These are phyloP conservation scores for Arxiozyma heterogenica DNA, from an alignment of 1,139 yeast species.

Conservation along the genomic window DNA sequence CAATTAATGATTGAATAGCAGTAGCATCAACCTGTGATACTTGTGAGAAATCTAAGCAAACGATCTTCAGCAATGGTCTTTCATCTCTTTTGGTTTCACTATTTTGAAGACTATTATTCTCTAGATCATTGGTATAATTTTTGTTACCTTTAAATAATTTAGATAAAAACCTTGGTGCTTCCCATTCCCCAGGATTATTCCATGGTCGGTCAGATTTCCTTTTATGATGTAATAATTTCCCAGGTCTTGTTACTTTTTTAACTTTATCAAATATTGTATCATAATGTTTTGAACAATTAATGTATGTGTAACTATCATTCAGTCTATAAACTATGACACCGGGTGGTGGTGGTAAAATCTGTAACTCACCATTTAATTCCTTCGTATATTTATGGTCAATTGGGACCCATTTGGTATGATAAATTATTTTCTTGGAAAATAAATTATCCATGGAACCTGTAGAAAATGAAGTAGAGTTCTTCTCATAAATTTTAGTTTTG, in stretches of 20 bases:
- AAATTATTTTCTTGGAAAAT: slow-evolving; percentile 27
- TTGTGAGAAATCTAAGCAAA: slow-evolving; percentile 74
- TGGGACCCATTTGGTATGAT: slow-evolving; percentile 78
- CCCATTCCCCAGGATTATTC: slow-evolving; percentile 69
- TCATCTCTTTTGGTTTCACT: slow-evolving; percentile 32
- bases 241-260: slow-evolving; percentile 51
- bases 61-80: slow-evolving; percentile 59
- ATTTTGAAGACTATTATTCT: not conserved
- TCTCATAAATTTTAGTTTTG: not conserved
- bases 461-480: not conserved
- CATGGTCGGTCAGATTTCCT: slow-evolving; percentile 72
- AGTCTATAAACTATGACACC: slow-evolving; percentile 85
- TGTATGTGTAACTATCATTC: slow-evolving; percentile 69
- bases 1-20: slow-evolving; percentile 69
- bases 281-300: slow-evolving; percentile 67
- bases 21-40: slow-evolving; percentile 73
- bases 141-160: slow-evolving; percentile 10
- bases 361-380: slow-evolving; percentile 48
- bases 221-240: slow-evolving; percentile 38
- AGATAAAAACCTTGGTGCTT: slow-evolving; percentile 19
- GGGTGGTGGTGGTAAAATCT: slow-evolving; percentile 73
- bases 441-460: slow-evolving; percentile 4
- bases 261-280: slow-evolving; percentile 65
- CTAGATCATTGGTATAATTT: slow-evolving; percentile 3
- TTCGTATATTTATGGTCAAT: slow-evolving; percentile 38